A percentile compares a stretch with the other conserved stretches of the same genome.
phyloP scores from a whole-genome alignment of 495 filamentous ascomycete species.

The Talaromyces wortmannii region DNA sequence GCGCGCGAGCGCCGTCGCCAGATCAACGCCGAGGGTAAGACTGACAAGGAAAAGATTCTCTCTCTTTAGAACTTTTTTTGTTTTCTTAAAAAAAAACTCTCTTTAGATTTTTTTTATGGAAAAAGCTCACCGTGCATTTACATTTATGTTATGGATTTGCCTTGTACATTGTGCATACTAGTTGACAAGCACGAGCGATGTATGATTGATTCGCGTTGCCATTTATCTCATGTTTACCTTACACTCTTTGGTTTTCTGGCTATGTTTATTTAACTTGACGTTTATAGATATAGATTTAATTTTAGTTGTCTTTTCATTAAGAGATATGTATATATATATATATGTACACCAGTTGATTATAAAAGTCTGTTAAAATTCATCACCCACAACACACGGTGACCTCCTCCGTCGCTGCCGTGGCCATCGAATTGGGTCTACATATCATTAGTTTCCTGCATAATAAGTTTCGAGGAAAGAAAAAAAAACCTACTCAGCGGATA shows the following conservation, averaged over 20 bases:
- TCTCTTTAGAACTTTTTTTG: neutral
- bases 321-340: neutral
- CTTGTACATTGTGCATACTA: too few species aligned
- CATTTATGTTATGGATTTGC: too few species aligned
- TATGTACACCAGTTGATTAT: neutral
- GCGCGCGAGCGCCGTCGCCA: neutral
- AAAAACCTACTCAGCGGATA: neutral
- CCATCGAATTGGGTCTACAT: constrained; percentile 2
- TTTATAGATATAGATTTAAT: too few species aligned
- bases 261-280: too few species aligned
- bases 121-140: neutral
- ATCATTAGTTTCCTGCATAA: constrained; percentile 4
- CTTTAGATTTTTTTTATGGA: neutral
- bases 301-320: neutral
- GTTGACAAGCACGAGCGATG: too few species aligned
- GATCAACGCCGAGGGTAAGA: neutral
- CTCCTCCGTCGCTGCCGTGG: constrained; percentile 7
- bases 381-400: constrained; percentile 20
- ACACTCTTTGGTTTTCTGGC: too few species aligned
- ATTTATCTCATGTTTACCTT: too few species aligned
- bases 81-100: neutral
- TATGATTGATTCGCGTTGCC: too few species aligned
- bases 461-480: neutral
- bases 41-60: neutral
- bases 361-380: neutral